Base-by-base conservation (phyloP, 164 flowering plant species). In the Cinnamomum chago region DNA sequence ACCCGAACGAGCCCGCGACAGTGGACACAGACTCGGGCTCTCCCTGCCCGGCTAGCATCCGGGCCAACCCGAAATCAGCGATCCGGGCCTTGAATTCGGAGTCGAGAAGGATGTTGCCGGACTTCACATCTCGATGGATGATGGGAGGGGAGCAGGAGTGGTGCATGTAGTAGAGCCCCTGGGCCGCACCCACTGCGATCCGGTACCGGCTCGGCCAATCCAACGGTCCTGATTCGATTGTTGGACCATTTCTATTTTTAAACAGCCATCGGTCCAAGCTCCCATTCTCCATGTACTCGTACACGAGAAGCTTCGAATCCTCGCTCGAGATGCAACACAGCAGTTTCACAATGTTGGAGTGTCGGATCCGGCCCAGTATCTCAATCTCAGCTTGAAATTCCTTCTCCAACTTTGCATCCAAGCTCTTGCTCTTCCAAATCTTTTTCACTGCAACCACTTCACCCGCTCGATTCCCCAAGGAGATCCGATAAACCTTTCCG, bases 21-120 rank as follows among this genome's bases (percentile, higher is more conserved):
- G 79, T 50, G 0, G 97, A 84, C 80, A 87, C 72, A 14, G 89
- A 74, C 10, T 79, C 77, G 15, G 78, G 72, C 50, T 87, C 88
- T 60, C 86, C 88, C 0, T 52, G 67, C 74, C 77, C 83, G 35
- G 51, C 66, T 75, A 89, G 71, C 65, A 84, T 80, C 83, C 76
- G 82, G 35, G 97, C 97, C 2, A 90, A 77, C 7, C 97, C 97
- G 65, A 92, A 92, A 80, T 92, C 97, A 9, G 92, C 93, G 28
- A 92, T 83, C 76, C 78, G 86, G 3, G 95, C 91, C 55, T 85
- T 85, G 81, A 90, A 88, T 33, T 86, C 81, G 13, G 84, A 70
- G 71, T 90, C 95, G 60, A 92, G 71, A 52, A 92, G 75, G 20
- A 92, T 88, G 33, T 92, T 92, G 83, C 92, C 90, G 3, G 91